These are phyloP conservation scores for Gaertneriomyces sp. DNA, from an alignment of 192 early-diverging fungal genomes.

Conservation along the genomic window DNA sequence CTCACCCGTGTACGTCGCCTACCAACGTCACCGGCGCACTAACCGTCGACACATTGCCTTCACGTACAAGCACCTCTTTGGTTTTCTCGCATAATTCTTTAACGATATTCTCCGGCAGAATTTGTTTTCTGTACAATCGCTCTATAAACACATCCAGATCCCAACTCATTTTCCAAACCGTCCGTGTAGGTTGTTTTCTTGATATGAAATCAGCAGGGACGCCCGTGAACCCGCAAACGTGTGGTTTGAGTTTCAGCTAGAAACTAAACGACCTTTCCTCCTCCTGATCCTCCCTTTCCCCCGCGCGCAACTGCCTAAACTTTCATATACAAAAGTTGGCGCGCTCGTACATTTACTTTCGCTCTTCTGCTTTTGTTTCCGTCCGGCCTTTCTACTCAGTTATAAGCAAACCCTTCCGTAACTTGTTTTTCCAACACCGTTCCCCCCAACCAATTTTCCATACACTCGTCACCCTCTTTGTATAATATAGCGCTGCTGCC, in stretches of 20 bases:
- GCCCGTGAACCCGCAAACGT: too few species aligned
- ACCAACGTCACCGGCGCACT: conserved; percentile 85
- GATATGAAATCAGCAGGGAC: too few species aligned
- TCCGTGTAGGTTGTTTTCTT: too few species aligned
- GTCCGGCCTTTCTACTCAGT: not conserved
- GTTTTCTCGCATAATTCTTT: conserved; percentile 76
- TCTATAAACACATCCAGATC: conserved; percentile 82
- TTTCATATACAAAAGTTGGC: too few species aligned
- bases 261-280: too few species aligned
- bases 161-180: conserved; percentile 20
- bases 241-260: too few species aligned
- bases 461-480: not conserved
- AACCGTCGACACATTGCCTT: conserved; percentile 83
- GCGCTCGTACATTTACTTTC: not conserved
- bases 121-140: conserved; percentile 66
- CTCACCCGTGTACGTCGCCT: conserved; percentile 87
- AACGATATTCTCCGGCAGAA: conserved; percentile 71
- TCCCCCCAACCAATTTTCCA: not conserved
- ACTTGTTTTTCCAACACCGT: not conserved
- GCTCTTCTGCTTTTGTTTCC: not conserved
- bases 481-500: not conserved
- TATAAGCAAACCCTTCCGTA: not conserved
- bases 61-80: conserved; percentile 73
- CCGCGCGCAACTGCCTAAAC: too few species aligned
- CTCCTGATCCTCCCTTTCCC: too few species aligned